Percentiles rank a stretch among this genome's conserved stretches.
phyloP scores from a whole-genome alignment of 2,329 filamentous ascomycete species.

The Aspergillaceae sp. region DNA sequence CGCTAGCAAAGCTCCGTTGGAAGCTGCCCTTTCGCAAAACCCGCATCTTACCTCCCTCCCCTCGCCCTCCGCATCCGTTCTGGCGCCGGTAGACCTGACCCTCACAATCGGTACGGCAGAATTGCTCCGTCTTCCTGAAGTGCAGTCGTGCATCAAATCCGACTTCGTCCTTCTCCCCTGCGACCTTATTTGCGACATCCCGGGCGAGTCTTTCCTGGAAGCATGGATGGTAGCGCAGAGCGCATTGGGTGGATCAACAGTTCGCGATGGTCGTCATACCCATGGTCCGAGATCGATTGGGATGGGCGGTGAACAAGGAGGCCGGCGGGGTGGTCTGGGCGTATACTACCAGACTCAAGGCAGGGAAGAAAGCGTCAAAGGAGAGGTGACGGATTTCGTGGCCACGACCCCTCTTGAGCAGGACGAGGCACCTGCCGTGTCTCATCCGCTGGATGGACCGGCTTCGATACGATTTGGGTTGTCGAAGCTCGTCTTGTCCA shows the following conservation, averaged over 20 bases:
- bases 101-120: constrained; percentile 85
- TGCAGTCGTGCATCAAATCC: constrained; percentile 66
- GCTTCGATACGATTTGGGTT: constrained; percentile 60
- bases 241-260: constrained; percentile 54
- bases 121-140: constrained; percentile 73
- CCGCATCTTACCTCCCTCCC: constrained; percentile 43
- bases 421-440: constrained; percentile 42
- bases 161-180: constrained; percentile 91
- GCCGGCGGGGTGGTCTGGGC: constrained; percentile 68
- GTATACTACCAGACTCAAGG: constrained; percentile 87
- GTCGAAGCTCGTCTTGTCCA: constrained; percentile 73
- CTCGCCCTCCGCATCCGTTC: constrained; percentile 53
- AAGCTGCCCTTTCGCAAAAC: constrained; percentile 41
- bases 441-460: constrained; percentile 43
- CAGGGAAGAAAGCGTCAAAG: constrained; percentile 64
- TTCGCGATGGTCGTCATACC: constrained; percentile 31
- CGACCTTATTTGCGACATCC: constrained; percentile 83
- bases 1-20: constrained; percentile 34
- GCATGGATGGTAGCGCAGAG: constrained; percentile 84
- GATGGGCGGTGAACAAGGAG: constrained; percentile 47
- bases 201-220: constrained; percentile 72
- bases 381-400: constrained; percentile 88
- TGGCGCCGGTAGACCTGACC: constrained; percentile 67
- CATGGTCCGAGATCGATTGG: constrained; percentile 39
- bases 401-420: constrained; percentile 61